Evolutionary conservation across 441 rosid species (phyloP).

Genomic region (Bocquillonia castaneifolia): DNA sequence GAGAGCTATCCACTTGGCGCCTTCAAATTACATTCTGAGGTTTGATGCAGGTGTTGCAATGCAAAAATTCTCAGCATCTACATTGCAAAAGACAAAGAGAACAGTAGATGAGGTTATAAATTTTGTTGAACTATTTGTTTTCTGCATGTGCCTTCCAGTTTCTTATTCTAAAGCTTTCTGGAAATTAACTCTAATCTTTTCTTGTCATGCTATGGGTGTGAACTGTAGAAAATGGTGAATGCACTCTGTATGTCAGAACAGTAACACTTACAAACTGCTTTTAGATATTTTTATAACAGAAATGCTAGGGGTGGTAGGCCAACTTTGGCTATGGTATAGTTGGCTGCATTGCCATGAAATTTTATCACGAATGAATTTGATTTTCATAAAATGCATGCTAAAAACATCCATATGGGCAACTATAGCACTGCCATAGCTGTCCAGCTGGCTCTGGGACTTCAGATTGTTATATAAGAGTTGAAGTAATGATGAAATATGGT

Average conservation of each 20-base stretch:
- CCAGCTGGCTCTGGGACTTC: not conserved
- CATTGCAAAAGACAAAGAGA: constrained; percentile 87
- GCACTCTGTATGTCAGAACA: not conserved
- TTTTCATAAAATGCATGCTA: not conserved
- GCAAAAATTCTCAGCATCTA: constrained; percentile 98
- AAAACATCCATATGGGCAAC: not conserved
- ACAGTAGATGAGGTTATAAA: constrained; percentile 88
- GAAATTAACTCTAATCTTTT: constrained; percentile 6
- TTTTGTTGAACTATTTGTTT: not conserved
- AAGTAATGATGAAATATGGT: not conserved
- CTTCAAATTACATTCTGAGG: constrained; percentile 89
- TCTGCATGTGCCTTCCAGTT: not conserved
- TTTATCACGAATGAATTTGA: not conserved
- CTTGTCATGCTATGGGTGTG: not conserved
- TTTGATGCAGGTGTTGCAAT: constrained; percentile 98
- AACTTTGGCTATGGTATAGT: not conserved
- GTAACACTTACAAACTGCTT: not conserved
- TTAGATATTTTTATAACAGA: not conserved
- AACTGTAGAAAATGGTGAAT: not conserved
- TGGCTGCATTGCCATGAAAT: not conserved
- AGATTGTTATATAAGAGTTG: not conserved
- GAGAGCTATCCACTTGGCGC: constrained; percentile 94
- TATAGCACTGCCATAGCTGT: not conserved
- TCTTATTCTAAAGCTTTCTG: not conserved
- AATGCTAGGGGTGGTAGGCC: not conserved